Evolutionary conservation across 208 protist genomes (phyloP).

Genomic region (Acanthamoeba sp.): DNA sequence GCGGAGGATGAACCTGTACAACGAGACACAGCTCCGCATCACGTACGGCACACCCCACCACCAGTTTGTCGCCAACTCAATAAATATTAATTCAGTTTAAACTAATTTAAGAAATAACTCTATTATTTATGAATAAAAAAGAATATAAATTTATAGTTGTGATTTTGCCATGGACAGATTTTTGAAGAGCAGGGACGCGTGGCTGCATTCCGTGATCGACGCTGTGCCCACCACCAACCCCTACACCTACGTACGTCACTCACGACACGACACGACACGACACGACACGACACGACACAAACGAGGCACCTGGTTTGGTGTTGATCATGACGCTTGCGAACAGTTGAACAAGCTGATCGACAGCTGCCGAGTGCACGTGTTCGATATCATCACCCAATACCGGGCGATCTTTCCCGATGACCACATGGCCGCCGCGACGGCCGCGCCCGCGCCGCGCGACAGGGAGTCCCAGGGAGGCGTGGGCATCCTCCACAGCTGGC

Average conservation of each 20-base stretch:
- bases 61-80: not conserved
- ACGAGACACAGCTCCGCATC: constrained; percentile 76
- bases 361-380: constrained; percentile 74
- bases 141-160: not conserved
- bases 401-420: constrained; percentile 81
- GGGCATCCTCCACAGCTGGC: constrained; percentile 76
- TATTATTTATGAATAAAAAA: not conserved
- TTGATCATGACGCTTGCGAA: not conserved
- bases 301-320: not conserved
- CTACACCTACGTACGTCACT: constrained; percentile 30
- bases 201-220: constrained; percentile 68
- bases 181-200: constrained; percentile 50
- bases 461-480: not conserved
- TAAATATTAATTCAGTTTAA: no score
- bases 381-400: constrained; percentile 84
- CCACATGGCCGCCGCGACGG: not conserved
- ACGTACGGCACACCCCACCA: constrained; percentile 52
- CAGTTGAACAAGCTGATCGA: constrained; percentile 62
- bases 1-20: constrained; percentile 73
- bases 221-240: constrained; percentile 1
- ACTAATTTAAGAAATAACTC: no score
- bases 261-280: constrained; percentile 51
- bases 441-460: not conserved
- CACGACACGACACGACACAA: constrained; percentile 31
- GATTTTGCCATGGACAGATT: not conserved